Evolutionary conservation across 139 green algal species (phyloP).

Genomic region (Penium margaritaceum): DNA sequence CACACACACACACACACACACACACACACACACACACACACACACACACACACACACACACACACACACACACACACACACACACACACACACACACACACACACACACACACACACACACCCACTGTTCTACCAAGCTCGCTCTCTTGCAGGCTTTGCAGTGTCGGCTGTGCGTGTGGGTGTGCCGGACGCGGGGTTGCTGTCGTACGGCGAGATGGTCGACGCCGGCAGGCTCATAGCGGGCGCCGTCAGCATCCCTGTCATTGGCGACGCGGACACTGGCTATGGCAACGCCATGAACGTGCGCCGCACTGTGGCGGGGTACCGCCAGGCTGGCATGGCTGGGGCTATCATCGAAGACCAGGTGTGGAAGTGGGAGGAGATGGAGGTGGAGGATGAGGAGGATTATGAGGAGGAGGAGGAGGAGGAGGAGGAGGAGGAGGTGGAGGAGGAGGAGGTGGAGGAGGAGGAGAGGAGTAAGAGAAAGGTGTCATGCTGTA

Average conservation of each 20-base stretch:
- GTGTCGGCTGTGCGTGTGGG: conserved; percentile 34
- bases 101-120: too few relatives aligned
- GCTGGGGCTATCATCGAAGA: conserved; percentile 92
- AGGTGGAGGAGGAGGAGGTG: neutral
- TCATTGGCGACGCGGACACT: conserved; percentile 94
- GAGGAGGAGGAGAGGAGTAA: neutral
- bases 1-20: too few relatives aligned
- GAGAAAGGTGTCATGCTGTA: too few relatives aligned
- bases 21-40: too few relatives aligned
- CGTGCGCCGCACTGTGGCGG: conserved; percentile 76
- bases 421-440: neutral
- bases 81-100: too few relatives aligned
- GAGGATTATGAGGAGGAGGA: neutral
- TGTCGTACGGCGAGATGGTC: conserved; percentile 44
- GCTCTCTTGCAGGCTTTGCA: conserved; percentile 27
- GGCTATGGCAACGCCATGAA: conserved; percentile 93
- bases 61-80: too few relatives aligned
- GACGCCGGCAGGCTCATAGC: conserved; percentile 24
- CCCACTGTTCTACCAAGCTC: neutral
- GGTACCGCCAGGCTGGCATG: conserved; percentile 72
- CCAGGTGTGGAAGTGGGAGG: conserved; percentile 15
- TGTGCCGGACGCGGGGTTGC: conserved; percentile 35
- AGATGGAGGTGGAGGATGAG: neutral
- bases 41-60: too few relatives aligned
- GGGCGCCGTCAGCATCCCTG: conserved; percentile 47